Percentiles rank a stretch among this genome's conserved stretches.
Evolutionary conservation across 176 grass and related monocot genomes (phyloP).

Genomic region (Chloris gayana): DNA sequence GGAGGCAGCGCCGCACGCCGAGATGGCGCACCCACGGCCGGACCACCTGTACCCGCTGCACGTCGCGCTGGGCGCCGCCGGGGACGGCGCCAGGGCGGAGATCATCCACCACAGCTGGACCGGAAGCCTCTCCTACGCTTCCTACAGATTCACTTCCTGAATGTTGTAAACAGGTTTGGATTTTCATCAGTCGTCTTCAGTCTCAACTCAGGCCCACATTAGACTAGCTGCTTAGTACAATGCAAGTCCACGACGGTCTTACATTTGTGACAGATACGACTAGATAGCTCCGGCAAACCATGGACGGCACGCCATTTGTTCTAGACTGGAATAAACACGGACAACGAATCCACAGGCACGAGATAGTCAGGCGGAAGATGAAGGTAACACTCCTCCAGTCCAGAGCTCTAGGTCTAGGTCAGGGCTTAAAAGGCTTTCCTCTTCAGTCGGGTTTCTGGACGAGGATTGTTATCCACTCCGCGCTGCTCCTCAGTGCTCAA

Average conservation of each 20-base stretch:
- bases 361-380: conserved; percentile 8
- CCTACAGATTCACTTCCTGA: background rate
- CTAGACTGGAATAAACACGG: conserved; percentile 11
- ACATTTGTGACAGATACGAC: background rate
- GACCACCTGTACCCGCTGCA: conserved; percentile 89
- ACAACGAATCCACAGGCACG: background rate
- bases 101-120: conserved; percentile 74
- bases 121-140: conserved; percentile 15
- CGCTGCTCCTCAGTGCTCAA: conserved; percentile 54
- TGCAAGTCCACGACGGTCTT: background rate
- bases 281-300: background rate
- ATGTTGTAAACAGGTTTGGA: too few species aligned
- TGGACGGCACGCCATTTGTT: background rate
- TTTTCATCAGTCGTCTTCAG: background rate
- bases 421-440: conserved; percentile 48
- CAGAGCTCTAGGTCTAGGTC: conserved; percentile 8
- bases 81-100: conserved; percentile 57
- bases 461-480: background rate
- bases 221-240: background rate
- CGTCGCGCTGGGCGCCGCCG: conserved; percentile 83
- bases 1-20: conserved; percentile 59
- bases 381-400: background rate
- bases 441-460: conserved; percentile 44
- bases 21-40: conserved; percentile 65
- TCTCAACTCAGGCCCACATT: background rate